Percentiles rank a stretch among this genome's conserved stretches.
phyloP scores from a whole-genome alignment of 768 basidiomycete species.

The Tulasnella sp. region DNA sequence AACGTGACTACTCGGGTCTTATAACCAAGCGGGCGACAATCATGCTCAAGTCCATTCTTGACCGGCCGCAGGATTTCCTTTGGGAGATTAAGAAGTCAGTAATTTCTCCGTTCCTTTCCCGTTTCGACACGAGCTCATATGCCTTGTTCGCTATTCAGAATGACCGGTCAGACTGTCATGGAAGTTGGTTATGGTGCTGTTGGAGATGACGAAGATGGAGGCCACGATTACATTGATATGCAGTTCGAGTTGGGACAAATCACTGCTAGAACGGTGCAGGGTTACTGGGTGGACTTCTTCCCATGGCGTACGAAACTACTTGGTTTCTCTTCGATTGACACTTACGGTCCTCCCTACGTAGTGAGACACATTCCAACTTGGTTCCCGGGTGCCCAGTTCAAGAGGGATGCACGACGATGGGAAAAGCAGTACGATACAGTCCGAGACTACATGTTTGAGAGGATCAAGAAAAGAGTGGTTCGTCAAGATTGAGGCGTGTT shows the following conservation, averaged over 20 bases:
- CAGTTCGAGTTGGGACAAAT: not conserved
- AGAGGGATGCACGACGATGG: slow-evolving; percentile 13
- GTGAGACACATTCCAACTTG: slow-evolving; percentile 23
- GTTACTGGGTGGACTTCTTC: slow-evolving; percentile 23
- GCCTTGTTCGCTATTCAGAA: not conserved
- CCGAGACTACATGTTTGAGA: not conserved
- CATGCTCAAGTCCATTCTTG: not conserved
- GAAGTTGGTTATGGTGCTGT: not conserved
- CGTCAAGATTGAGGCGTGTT: not conserved
- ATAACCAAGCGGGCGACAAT: not conserved
- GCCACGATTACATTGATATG: slow-evolving; percentile 25
- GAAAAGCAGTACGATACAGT: not conserved
- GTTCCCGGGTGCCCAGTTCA: slow-evolving; percentile 25
- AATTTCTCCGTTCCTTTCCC: not conserved
- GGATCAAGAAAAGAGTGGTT: not conserved
- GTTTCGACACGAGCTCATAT: not conserved
- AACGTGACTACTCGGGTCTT: not conserved
- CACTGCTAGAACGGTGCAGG: not conserved
- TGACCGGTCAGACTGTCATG: not conserved
- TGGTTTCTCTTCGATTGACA: not conserved
- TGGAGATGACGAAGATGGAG: slow-evolving; percentile 23
- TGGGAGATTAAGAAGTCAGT: not conserved
- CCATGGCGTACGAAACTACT: slow-evolving; percentile 20
- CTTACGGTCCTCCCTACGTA: not conserved
- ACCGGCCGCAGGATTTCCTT: not conserved